phyloP scores from a whole-genome alignment of 2,329 filamentous ascomycete genomes.

The Verticillium nonalfalfae region DNA sequence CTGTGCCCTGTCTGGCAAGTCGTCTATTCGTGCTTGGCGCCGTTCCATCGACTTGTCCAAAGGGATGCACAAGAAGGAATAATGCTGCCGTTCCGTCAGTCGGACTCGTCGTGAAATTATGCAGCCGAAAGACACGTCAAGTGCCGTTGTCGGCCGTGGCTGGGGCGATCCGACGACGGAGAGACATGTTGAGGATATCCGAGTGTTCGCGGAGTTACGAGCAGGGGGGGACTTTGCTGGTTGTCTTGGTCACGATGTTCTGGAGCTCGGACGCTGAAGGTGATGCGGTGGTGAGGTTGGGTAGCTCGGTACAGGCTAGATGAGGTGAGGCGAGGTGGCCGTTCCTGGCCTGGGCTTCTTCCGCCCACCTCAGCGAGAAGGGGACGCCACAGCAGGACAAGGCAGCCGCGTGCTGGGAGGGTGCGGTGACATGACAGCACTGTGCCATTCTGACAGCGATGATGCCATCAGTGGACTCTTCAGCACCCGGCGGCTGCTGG shows the following conservation, averaged over 20 bases:
- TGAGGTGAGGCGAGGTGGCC: not conserved
- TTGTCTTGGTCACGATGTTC: not conserved
- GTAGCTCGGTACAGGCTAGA: not conserved
- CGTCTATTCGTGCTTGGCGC: constrained; percentile 10
- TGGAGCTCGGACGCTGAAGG: not conserved
- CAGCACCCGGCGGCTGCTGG: not conserved
- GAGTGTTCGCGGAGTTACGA: not conserved
- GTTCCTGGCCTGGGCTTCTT: not conserved
- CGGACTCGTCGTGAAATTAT: not conserved
- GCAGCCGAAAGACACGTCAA: not conserved
- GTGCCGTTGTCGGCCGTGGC: not conserved
- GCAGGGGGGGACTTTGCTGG: not conserved
- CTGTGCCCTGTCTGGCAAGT: not conserved
- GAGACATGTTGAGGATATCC: not conserved
- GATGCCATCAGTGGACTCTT: not conserved
- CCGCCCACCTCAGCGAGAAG: no score
- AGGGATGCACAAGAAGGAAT: not conserved
- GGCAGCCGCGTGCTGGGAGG: not conserved
- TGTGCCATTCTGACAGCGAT: not conserved
- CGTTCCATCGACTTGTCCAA: constrained; percentile 11
- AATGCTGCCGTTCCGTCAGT: not conserved
- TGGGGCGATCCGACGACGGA: not conserved
- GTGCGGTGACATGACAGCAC: not conserved
- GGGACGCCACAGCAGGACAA: no score
- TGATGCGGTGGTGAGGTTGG: not conserved